Percentiles rank a stretch among this genome's conserved stretches.
These are phyloP conservation scores for Hanseniaspora osmophila DNA, from an alignment of 805 yeast species.

Conservation along the genomic window DNA sequence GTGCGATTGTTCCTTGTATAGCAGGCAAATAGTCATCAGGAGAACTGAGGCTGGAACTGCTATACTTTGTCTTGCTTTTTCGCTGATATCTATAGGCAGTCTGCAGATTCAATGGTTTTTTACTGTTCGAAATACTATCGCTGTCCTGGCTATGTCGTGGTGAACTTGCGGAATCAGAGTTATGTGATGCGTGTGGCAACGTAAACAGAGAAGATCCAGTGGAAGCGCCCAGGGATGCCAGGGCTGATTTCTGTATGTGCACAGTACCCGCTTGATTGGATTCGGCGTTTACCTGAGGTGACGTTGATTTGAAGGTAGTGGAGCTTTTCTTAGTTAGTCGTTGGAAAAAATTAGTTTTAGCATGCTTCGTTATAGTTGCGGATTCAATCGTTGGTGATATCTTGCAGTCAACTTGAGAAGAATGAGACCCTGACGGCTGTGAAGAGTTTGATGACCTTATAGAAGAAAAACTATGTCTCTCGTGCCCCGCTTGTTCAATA, in stretches of 20 bases:
- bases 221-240: too few relatives aligned
- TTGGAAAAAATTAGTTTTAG: neutral
- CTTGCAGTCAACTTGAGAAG: too few relatives aligned
- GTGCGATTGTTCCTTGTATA: conserved; percentile 5
- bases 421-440: neutral
- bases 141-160: too few relatives aligned
- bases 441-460: neutral
- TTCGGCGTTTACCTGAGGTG: too few relatives aligned
- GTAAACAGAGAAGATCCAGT: too few relatives aligned
- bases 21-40: neutral
- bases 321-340: neutral
- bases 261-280: too few relatives aligned
- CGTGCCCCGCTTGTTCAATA: neutral
- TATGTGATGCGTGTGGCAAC: too few relatives aligned
- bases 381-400: neutral
- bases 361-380: neutral
- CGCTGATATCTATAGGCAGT: neutral
- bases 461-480: neutral
- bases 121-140: too few relatives aligned
- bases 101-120: too few relatives aligned
- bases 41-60: neutral
- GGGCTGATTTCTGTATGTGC: too few relatives aligned
- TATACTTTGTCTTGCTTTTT: neutral
- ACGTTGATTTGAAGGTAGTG: neutral
- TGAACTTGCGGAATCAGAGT: too few relatives aligned